phyloP scores from a whole-genome alignment of 2,329 filamentous ascomycete species.

The Pseudocercospora vitis region DNA sequence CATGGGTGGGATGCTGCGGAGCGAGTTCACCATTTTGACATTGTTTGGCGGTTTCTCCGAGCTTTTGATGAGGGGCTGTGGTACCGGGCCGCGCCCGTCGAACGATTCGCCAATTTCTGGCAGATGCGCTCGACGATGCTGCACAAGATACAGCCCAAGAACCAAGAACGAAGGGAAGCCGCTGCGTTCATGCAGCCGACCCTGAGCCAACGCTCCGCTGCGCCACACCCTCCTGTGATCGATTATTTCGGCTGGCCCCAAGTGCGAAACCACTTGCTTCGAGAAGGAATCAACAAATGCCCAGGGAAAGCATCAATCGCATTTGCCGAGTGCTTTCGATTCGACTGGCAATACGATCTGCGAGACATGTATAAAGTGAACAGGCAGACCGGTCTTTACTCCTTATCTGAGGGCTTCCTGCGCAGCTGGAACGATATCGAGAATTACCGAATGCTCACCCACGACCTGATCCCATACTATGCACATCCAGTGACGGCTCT shows the following conservation, averaged over 20 bases:
- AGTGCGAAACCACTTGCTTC: constrained; percentile 23
- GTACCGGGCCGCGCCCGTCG: constrained; percentile 22
- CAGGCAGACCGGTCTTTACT: constrained; percentile 21
- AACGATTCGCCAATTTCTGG: constrained; percentile 25
- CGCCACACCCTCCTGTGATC: constrained; percentile 16
- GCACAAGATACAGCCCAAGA: constrained; percentile 27
- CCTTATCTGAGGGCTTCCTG: constrained; percentile 21
- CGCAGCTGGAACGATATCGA: constrained; percentile 19
- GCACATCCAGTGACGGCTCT: constrained; percentile 19
- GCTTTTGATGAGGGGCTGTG: constrained; percentile 28
- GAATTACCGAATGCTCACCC: constrained; percentile 18
- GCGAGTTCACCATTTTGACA: constrained; percentile 28
- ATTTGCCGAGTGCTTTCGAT: constrained; percentile 25
- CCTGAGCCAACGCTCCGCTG: constrained; percentile 13
- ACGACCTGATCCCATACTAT: constrained; percentile 24
- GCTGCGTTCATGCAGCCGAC: constrained; percentile 22
- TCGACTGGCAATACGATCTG: constrained; percentile 24
- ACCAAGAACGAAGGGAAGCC: constrained; percentile 19
- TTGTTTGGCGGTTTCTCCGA: constrained; percentile 27
- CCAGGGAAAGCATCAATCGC: constrained; percentile 22
- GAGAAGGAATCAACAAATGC: constrained; percentile 18
- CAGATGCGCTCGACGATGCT: constrained; percentile 24
- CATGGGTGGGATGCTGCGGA: constrained; percentile 27
- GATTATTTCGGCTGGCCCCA: constrained; percentile 29
- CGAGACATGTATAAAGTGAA: constrained; percentile 26